Evolutionary conservation across 2,329 filamentous ascomycete species (phyloP).

Genomic region (Aspergillus caelatus): DNA sequence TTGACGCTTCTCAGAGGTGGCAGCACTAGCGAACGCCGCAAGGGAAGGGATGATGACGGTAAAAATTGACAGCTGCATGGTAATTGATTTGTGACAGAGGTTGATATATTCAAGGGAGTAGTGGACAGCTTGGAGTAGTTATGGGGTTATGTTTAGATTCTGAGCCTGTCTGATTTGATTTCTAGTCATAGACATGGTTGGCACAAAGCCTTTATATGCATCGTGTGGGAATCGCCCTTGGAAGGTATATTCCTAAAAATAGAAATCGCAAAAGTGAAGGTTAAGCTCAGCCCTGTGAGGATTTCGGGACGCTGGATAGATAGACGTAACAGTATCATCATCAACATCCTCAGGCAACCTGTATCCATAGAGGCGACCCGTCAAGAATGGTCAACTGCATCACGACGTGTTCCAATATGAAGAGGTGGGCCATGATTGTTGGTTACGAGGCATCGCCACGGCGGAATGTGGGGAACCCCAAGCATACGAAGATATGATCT

Average conservation of each 20-base stretch:
- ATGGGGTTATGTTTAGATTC: background rate
- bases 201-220: background rate
- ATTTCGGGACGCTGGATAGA: background rate
- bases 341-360: background rate
- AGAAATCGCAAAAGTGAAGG: background rate
- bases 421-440: background rate
- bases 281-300: background rate
- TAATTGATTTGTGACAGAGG: background rate
- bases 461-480: background rate
- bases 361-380: background rate
- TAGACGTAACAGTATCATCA: background rate
- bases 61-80: background rate
- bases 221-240: background rate
- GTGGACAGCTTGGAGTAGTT: background rate
- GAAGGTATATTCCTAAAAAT: background rate
- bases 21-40: background rate
- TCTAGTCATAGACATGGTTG: background rate
- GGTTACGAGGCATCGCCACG: background rate
- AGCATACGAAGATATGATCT: background rate
- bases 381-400: background rate
- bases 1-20: constrained; percentile 2
- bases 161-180: background rate
- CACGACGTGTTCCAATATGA: background rate
- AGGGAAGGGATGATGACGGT: background rate
- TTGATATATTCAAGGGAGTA: background rate